Base-by-base conservation (phyloP, 208 protist species). In the Leishmania tarentolae region DNA sequence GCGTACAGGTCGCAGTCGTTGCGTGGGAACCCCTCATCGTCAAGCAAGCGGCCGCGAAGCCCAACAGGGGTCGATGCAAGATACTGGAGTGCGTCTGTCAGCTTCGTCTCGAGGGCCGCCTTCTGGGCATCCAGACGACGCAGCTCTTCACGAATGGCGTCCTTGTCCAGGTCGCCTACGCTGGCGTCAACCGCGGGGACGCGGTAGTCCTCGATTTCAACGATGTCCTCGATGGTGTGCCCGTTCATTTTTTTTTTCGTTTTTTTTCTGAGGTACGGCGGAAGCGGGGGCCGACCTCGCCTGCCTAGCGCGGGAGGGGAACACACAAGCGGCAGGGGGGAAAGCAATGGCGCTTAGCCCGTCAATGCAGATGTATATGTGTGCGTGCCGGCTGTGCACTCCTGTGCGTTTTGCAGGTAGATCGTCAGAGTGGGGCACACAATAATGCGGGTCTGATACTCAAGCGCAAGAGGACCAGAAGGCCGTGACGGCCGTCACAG, bases 1-100 rank as follows among this genome's bases (percentile, higher is more conserved):
- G 94, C 94, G 83, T 97, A 96, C n/a, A 96, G 80, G 81, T 98
- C 94, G 79, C 92, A 96, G 82, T 98, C 94, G 71, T 76, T 73
- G 11, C 94, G 85, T 17, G 94, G 94, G 72, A 95, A 96, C 40
- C 94, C 94, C 35, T 96, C 93, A 11, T 85, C 87, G 78, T 98
- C 93, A 15, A 96, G 46, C 31, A 98, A 86, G n/a, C 81, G 83
- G 7, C 78, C 88, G 53, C 81, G 59, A 72, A 96, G 70, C 2
- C 94, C 94, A 21, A 92, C 93, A 17, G 93, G 92, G 13, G 93
- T 95, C 4, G 85, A 79, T 28, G 74, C 68, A 56, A 98, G 91
- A 74, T 92, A 95, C 37, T 83, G 73, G 71, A 96, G 78, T 0
- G 93, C 89, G 3, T 93, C 91, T 53, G 86, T 82, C 53, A 97